Evolutionary conservation across 768 basidiomycete species (phyloP).

Genomic region (Chalciporus chontae): DNA sequence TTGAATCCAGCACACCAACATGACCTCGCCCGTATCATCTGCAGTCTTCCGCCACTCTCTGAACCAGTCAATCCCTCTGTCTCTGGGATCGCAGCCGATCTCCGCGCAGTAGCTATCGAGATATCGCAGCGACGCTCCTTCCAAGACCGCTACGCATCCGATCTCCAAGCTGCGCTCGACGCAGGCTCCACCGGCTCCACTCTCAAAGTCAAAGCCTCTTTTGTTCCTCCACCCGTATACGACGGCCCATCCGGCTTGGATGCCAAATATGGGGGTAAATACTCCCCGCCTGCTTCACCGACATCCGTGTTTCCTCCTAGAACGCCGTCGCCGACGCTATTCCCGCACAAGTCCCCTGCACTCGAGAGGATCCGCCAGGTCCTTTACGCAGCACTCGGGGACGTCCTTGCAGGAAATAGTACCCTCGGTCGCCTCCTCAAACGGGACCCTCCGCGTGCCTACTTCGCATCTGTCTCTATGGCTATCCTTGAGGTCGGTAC

Average conservation of each 20-base stretch:
- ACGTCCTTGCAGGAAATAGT: slow-evolving; percentile 55
- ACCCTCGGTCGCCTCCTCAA: slow-evolving; percentile 54
- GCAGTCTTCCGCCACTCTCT: slow-evolving; percentile 47
- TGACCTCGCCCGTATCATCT: slow-evolving; percentile 80
- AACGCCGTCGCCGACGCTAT: slow-evolving; percentile 47
- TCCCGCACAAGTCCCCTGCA: slow-evolving; percentile 38
- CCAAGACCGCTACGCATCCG: slow-evolving; percentile 72
- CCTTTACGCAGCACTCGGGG: slow-evolving; percentile 76
- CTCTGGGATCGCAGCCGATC: slow-evolving; percentile 67
- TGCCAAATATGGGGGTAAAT: slow-evolving; percentile 12
- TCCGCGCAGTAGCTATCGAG: slow-evolving; percentile 84
- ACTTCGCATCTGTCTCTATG: slow-evolving; percentile 71
- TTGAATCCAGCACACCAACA: slow-evolving; percentile 66
- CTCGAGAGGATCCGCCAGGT: slow-evolving; percentile 85
- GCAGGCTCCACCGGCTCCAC: slow-evolving; percentile 40
- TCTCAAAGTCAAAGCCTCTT: slow-evolving; percentile 49
- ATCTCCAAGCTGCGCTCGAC: slow-evolving; percentile 78
- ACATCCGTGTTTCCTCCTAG: slow-evolving; percentile 36
- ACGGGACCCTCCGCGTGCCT: slow-evolving; percentile 67
- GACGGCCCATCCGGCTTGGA: slow-evolving; percentile 30
- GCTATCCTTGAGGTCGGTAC: slow-evolving; percentile 71
- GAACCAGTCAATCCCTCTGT: slow-evolving; percentile 41
- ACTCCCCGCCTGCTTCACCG: slow-evolving; percentile 14
- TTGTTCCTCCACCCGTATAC: slow-evolving; percentile 71
- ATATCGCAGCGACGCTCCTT: slow-evolving; percentile 82